phyloP scores from a whole-genome alignment of 345 rosid species.

The Noccaea bulbosa region DNA sequence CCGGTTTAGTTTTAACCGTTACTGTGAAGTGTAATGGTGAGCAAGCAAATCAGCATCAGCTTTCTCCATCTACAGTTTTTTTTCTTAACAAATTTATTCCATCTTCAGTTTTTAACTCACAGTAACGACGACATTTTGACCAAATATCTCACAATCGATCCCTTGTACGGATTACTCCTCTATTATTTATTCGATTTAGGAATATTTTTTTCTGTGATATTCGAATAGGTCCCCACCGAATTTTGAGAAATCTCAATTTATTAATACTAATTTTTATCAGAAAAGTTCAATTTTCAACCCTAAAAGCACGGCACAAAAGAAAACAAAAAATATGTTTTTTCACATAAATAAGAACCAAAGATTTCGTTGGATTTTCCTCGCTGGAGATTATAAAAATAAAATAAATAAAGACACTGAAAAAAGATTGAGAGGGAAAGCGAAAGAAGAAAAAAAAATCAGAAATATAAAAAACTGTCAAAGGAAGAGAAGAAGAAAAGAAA shows the following conservation, averaged over 20 bases:
- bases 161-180: slow-evolving; percentile 24
- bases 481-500: slow-evolving; percentile 19
- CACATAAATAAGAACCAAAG: slow-evolving; percentile 42
- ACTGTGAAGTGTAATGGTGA: neutral
- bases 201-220: slow-evolving; percentile 30
- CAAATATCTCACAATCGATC: slow-evolving; percentile 26
- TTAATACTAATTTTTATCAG: slow-evolving; percentile 7
- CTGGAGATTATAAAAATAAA: slow-evolving; percentile 3
- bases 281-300: slow-evolving; percentile 38
- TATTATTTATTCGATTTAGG: slow-evolving; percentile 39
- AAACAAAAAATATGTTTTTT: neutral
- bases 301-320: slow-evolving; percentile 40
- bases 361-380: slow-evolving; percentile 52
- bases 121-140: slow-evolving; percentile 17
- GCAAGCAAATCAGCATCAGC: neutral
- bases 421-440: slow-evolving; percentile 30
- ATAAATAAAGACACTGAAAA: slow-evolving; percentile 2
- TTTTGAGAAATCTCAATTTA: slow-evolving; percentile 53
- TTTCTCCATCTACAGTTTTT: neutral
- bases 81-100: neutral
- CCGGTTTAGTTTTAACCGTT: neutral
- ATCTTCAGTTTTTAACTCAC: slow-evolving; percentile 9
- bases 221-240: slow-evolving; percentile 54
- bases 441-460: slow-evolving; percentile 2
- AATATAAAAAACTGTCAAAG: slow-evolving; percentile 42